Base-by-base conservation (phyloP, 352 stramenopile genomes). In the Pythium graminicola region DNA sequence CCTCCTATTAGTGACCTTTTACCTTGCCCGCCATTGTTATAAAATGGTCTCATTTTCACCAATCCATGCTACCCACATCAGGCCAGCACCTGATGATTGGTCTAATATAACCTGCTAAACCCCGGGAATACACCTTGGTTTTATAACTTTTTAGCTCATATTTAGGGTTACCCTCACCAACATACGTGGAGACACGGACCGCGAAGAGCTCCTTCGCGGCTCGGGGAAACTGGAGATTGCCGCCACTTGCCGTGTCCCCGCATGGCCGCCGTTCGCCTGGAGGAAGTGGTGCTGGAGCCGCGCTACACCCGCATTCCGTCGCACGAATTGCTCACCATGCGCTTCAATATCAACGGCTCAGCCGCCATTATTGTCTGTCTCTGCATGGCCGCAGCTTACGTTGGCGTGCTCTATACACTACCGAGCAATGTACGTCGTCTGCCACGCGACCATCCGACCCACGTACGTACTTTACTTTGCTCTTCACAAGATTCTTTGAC, bases 381-480 rank as follows among this genome's bases (percentile, higher is more conserved):
- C 39, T 75, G 65, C 55, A 89, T 95, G 82, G 80, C 82, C 22
- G 67, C 68, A 24, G 79, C 73, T 20, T 95, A 93, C 66, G 85
- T 95, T 33, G 83, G 83, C 42, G 76, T 93, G 55, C 75, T 95
- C 38, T 95, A 94, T 60, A 88, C 73, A 50, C 67, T 92, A 23
- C 85, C 85, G 17, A 64, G 65, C 27, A 69, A 71, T 13, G 90
- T 93, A 46, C 80, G 82, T 8, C 61, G 75, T 9, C 71, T 94
- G 36, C 82, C 80, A 14, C 81, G 85, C 38, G 83, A 95, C 54
- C 80, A 94, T 54, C 85, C 81, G 16, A 88, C 76, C 13, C 85
- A 95, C 58, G 83, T 94, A 62, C n/a, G 16, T 26, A 45, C 6
- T 17, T 41, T 41, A 17, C 14, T 23, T 45, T 26, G 28, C 19